phyloP scores from a whole-genome alignment of 495 filamentous ascomycete species.

The Aspergillus bertholletiae region DNA sequence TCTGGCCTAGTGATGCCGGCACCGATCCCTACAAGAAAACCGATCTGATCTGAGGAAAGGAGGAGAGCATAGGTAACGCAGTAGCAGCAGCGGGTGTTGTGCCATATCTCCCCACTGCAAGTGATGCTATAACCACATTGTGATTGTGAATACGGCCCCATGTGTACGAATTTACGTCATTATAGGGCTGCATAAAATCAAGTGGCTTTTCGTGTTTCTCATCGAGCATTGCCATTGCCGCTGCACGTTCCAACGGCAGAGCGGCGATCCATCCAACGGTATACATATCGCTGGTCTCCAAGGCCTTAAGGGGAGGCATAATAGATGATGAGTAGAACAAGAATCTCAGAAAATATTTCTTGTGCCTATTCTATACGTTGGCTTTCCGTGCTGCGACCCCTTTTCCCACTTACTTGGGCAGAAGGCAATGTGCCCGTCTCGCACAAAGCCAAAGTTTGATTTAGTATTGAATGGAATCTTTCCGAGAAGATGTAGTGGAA shows the following conservation, averaged over 20 bases:
- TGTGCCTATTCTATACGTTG: no score
- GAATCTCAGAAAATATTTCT: no score
- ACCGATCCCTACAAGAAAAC: slow-evolving; percentile 48
- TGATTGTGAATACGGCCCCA: slow-evolving; percentile 33
- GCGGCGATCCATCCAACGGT: slow-evolving; percentile 46
- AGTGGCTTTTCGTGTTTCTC: slow-evolving; percentile 13
- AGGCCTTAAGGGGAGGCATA: no score
- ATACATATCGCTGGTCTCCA: no score
- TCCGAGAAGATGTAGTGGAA: no score
- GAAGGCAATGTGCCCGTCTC: no score
- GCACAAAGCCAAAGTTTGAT: no score
- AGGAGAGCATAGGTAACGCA: slow-evolving; percentile 26
- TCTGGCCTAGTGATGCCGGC: slow-evolving; percentile 33
- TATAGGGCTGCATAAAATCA: neutral
- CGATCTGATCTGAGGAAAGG: slow-evolving; percentile 34
- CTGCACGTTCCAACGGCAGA: slow-evolving; percentile 28
- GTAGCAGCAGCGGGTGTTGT: slow-evolving; percentile 27
- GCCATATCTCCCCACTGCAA: slow-evolving; percentile 31
- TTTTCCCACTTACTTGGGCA: no score
- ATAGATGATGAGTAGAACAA: no score
- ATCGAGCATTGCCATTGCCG: slow-evolving; percentile 34
- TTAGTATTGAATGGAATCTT: no score
- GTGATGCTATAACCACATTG: slow-evolving; percentile 32
- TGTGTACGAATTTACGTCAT: slow-evolving; percentile 22
- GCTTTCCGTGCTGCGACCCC: no score